Percentiles rank a stretch among this genome's conserved stretches.
Evolutionary conservation across 1,139 yeast genomes (phyloP).

Genomic region (Scheffersomyces stambukii): DNA sequence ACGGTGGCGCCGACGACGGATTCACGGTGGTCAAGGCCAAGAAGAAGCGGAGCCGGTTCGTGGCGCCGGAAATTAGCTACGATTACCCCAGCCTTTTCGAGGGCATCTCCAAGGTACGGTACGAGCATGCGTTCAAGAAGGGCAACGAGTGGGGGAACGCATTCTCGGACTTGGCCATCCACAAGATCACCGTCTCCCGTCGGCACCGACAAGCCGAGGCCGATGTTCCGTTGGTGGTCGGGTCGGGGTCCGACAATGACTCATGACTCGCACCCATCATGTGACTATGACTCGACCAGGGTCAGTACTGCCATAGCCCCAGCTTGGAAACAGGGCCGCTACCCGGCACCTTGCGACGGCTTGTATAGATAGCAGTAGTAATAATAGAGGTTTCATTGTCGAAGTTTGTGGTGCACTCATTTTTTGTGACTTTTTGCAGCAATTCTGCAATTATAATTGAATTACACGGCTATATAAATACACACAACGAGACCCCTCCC

Average conservation of each 20-base stretch:
- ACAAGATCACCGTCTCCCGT: conserved; percentile 12
- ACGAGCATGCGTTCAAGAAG: conserved; percentile 11
- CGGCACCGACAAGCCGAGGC: too few relatives aligned
- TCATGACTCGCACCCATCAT: too few relatives aligned
- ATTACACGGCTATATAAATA: too few relatives aligned
- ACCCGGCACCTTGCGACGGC: too few relatives aligned
- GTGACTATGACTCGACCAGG: too few relatives aligned
- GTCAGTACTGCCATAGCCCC: too few relatives aligned
- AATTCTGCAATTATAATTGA: not conserved
- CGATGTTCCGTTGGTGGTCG: too few relatives aligned
- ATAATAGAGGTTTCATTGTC: too few relatives aligned
- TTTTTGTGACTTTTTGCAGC: not conserved
- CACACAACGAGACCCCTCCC: not conserved
- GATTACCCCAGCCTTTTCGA: conserved; percentile 31
- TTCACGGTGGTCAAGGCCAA: conserved; percentile 28
- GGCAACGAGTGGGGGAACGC: conserved; percentile 49
- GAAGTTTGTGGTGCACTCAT: too few relatives aligned
- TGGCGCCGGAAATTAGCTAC: conserved; percentile 36
- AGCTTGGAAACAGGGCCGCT: too few relatives aligned
- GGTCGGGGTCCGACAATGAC: too few relatives aligned
- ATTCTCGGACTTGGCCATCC: conserved; percentile 51
- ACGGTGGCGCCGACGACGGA: conserved; percentile 16
- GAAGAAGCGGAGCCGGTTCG: conserved; percentile 19
- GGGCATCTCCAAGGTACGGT: conserved; percentile 14
- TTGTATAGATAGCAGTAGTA: too few relatives aligned